A percentile compares a stretch with the other conserved stretches of the same genome.
These are phyloP conservation scores for Rhynchospora breviuscula DNA, from an alignment of 176 grass and related monocot genomes.

Conservation along the genomic window DNA sequence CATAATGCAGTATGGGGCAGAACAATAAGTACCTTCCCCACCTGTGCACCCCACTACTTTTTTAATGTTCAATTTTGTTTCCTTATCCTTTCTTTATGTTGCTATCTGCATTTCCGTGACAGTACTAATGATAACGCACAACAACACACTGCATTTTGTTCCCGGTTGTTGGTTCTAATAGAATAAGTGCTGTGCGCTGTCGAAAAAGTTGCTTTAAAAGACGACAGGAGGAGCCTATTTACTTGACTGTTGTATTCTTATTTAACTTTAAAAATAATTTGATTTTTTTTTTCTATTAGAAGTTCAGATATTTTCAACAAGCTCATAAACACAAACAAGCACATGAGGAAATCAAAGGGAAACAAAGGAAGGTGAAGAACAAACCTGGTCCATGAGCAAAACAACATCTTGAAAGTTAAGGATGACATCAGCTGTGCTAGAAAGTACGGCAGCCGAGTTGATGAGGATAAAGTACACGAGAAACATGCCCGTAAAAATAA, in stretches of 20 bases:
- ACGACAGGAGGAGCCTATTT: not conserved
- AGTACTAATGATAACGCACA: not conserved
- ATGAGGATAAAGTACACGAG: slow-evolving; percentile 89
- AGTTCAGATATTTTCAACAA: not conserved
- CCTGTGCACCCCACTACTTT: not conserved
- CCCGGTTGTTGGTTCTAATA: not conserved
- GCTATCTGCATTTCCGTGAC: not conserved
- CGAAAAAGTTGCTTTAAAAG: not conserved
- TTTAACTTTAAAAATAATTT: not conserved
- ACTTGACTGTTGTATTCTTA: not conserved
- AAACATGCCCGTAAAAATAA: slow-evolving; percentile 93
- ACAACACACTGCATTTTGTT: not conserved
- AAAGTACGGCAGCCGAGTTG: slow-evolving; percentile 81
- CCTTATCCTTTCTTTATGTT: not conserved
- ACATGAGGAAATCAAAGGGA: not conserved
- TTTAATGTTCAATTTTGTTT: not conserved
- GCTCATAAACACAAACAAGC: not conserved
- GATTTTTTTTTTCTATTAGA: not conserved
- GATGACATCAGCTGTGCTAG: slow-evolving; percentile 59
- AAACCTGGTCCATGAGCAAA: slow-evolving; percentile 93
- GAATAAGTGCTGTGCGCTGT: not conserved
- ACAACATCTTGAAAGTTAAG: slow-evolving; percentile 84
- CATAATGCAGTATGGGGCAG: not conserved
- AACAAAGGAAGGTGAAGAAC: slow-evolving; percentile 1
- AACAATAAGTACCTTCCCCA: not conserved